Base-by-base conservation (phyloP, 495 filamentous ascomycete genomes). In the Trichocladium antarcticum region DNA sequence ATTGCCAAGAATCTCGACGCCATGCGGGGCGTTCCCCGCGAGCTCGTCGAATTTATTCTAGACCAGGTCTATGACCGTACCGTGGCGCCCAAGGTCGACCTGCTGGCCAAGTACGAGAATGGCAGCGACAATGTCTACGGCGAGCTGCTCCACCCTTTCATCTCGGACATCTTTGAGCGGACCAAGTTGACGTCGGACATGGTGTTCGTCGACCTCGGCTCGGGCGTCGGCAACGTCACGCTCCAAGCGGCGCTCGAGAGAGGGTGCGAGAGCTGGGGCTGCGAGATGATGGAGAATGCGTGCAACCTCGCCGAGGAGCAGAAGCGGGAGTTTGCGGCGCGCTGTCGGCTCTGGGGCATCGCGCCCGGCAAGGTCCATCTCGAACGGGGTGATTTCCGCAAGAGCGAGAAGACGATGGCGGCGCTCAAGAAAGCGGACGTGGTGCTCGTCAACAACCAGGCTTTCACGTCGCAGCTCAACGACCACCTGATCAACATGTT, bases 391-490 rank as follows among this genome's bases (percentile, higher is more conserved):
- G 87, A 95, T 55, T 95, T 98, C 59, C 75, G 90, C 24, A 77
- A 79, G 55, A 84, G 83, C 57, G 63, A 79, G 19, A 75, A 70
- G 45, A 87, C 95, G 20, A 69, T 81, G 40, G 74, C 76, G 31
- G 76, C 83, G 21, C 68, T 98, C 22, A 82, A 84, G 61, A 76
- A 81, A 40, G 89, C 90, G 2, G 92, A 98, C 63, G 87, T 96
- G 21, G 77, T 98, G 19, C 74, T 98, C 27, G 89, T 97, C 53
- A 98, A 98, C 70, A 98, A 97, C 66, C 86, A 97, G 67, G 92
- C 85, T 17, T 98, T 98, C 64, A 85, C 80, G 11, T 80, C 87
- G 5, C 75, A 80, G 37, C 76, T 95, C 47, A 98, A 97, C 67
- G 83, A 85, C 59, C 76, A 81, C 54, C 75, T 98, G 45, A 80